Base-by-base conservation (phyloP, 495 filamentous ascomycete species). In the Neurospora pannonica region DNA sequence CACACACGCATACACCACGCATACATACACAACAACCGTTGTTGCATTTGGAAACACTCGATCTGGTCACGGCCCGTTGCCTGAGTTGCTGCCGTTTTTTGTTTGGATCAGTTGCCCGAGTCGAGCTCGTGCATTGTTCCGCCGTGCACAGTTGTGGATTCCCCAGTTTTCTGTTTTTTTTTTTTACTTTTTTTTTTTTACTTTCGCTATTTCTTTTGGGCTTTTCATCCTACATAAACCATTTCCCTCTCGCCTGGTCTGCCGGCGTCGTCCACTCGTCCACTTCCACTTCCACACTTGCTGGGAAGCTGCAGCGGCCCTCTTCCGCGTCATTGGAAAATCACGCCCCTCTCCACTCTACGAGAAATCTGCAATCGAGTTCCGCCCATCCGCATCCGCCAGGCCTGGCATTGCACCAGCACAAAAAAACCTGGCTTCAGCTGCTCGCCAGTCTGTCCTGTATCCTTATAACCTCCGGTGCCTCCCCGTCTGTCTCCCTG, bases 291-390 rank as follows among this genome's bases (percentile, higher is more conserved):
- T 54, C 71, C 71, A 67, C 42, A 69, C 70, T 71, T 71, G 40
- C 39, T 54, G 43, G 28, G 38, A n/a, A 34, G n/a, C 39, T 62
- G 54, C 54, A 34, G 54, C 54, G 54, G 54, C 37, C 75, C 73
- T 73, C 74, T 79, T 76, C 75, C 77, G 77, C 77, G 75, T 77
- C 74, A 75, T 76, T 76, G 73, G 77, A 81, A 80, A 80, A 80
- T 75, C 78, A 78, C 78, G 76, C 79, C 77, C 76, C 76, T 79
- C 80, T 75, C 80, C 77, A 77, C 78, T 60, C 73, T 43, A 72
- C 43, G 75, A 79, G 75, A 77, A 77, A 72, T 76, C 77, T 79
- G 75, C 77, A 77, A 72, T 77, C 62, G 54, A 62, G 54, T 62
- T 34, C 54, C 28, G 54, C 54, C 54, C 54, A 62, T 62, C 54